Evolutionary conservation across 1,284 basidiomycete genomes (phyloP).

Genomic region (Naganishia sp.): DNA sequence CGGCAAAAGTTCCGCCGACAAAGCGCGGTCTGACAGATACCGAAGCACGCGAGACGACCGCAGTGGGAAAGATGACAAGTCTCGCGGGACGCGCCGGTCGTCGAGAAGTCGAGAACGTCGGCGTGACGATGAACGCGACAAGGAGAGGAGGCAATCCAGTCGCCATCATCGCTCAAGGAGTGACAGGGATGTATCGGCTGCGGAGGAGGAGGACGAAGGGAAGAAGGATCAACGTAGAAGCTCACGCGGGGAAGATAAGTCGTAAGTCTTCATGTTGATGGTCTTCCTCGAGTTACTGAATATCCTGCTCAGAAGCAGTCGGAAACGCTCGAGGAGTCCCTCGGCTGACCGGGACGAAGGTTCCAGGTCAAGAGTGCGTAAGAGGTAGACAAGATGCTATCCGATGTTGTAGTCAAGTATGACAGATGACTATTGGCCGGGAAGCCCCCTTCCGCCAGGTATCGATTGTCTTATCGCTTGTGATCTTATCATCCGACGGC

Average conservation of each 20-base stretch:
- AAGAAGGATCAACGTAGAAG: conserved; percentile 12
- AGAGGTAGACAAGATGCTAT: not conserved
- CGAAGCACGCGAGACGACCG: conserved; percentile 23
- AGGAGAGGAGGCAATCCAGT: conserved; percentile 12
- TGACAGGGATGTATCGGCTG: conserved; percentile 13
- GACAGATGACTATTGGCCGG: too few species aligned
- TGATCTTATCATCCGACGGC: too few species aligned
- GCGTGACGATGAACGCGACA: conserved; percentile 22
- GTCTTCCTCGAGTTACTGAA: too few species aligned
- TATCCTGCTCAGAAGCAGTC: not conserved
- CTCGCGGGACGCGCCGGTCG: conserved; percentile 5
- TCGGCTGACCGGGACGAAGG: conserved; percentile 12
- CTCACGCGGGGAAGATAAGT: conserved; percentile 11
- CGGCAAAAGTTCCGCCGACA: conserved; percentile 7
- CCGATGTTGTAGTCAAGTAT: too few species aligned
- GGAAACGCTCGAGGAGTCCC: conserved; percentile 25
- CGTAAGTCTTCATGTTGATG: not conserved
- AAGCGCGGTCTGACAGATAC: conserved; percentile 3
- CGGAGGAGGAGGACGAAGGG: not conserved
- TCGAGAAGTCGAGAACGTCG: conserved; percentile 23
- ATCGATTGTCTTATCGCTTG: too few species aligned
- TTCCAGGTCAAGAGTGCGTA: conserved; percentile 2
- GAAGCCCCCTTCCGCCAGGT: too few species aligned
- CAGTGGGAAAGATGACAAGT: conserved; percentile 13
- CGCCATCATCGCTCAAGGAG: conserved; percentile 17